Base-by-base conservation (phyloP, 352 stramenopile genomes). In the Pythium insidiosum region DNA sequence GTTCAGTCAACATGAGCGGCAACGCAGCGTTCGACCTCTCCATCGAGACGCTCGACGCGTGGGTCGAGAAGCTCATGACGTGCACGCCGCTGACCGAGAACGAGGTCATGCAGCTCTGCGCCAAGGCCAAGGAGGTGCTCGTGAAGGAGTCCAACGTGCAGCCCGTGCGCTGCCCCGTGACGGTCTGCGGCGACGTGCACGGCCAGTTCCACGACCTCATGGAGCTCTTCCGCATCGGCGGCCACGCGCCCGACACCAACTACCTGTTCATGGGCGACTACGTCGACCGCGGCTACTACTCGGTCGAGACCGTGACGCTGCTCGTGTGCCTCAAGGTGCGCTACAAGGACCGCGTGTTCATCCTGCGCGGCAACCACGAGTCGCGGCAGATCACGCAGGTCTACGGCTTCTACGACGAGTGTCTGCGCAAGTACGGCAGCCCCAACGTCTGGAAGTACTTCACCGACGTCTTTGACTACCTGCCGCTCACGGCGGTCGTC, bases 241-340 rank as follows among this genome's bases (percentile, higher is more conserved):
- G 87, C 28, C 72, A 96, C 41, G 60, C 73, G 23, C 87, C 87
- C 13, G 74, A 95, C 58, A 96, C 94, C 13, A 99, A 98, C 68
- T 99, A 98, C 72, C 68, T 99, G 43, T 98, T 99, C 65, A 97
- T 99, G 87, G 96, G 96, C 34, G 96, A 99, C 72, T 99, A 98
- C 60, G 96, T 99, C n/a, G 96, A 99, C 71, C 69, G 96, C 52
- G 96, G 96, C n/a, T 97, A 98, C 66, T 98, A 98, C 63, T 98
- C 91, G 42, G 66, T 97, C 7, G 88, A 97, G 61, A 95, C 81
- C 1, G 81, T 95, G 15, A 87, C 82, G 44, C 69, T 98, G 47
- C 63, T 98, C 16, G 74, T 98, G 13, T 85, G 72, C 50, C 72
- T 98, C 21, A 98, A 98, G 56, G 88, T 98, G 24, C 77, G 93